Conservation (phyloP, 495 filamentous ascomycete species). For the Hamigera avellanea region DNA sequence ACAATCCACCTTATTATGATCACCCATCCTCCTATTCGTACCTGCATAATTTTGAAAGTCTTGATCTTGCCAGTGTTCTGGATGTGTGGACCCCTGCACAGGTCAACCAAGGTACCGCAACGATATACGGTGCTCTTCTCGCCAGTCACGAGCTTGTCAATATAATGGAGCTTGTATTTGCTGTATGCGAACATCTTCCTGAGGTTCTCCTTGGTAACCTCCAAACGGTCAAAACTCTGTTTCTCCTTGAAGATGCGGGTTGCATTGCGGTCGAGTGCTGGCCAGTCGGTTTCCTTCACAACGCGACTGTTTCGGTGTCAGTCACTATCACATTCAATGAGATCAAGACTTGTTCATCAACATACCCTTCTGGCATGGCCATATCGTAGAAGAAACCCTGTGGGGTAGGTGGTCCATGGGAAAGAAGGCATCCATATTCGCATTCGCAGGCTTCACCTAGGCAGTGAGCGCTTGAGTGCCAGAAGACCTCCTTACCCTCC, state of each 20-base stretch:
- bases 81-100: conserved; percentile 76
- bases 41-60: conserved; percentile 83
- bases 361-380: conserved; percentile 60
- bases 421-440: conserved; percentile 80
- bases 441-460: conserved; percentile 90
- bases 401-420: conserved; percentile 83
- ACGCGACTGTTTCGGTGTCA: conserved; percentile 32
- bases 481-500: conserved; percentile 76
- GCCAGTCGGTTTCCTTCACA: conserved; percentile 66
- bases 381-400: conserved; percentile 99
- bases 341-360: neutral
- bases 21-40: conserved; percentile 10
- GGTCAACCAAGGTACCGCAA: conserved; percentile 67
- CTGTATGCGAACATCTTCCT: conserved; percentile 95
- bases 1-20: neutral
- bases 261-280: conserved; percentile 64
- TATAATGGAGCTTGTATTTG: conserved; percentile 93
- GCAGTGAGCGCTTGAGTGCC: conserved; percentile 87
- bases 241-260: conserved; percentile 84
- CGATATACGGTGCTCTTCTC: conserved; percentile 90
- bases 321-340: conserved; percentile 8
- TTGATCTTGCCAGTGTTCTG: conserved; percentile 88
- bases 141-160: conserved; percentile 85
- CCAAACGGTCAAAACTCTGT: conserved; percentile 85
- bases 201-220: conserved; percentile 78